Conservation (phyloP, 1,284 basidiomycete genomes). For the Ustilago curta region DNA sequence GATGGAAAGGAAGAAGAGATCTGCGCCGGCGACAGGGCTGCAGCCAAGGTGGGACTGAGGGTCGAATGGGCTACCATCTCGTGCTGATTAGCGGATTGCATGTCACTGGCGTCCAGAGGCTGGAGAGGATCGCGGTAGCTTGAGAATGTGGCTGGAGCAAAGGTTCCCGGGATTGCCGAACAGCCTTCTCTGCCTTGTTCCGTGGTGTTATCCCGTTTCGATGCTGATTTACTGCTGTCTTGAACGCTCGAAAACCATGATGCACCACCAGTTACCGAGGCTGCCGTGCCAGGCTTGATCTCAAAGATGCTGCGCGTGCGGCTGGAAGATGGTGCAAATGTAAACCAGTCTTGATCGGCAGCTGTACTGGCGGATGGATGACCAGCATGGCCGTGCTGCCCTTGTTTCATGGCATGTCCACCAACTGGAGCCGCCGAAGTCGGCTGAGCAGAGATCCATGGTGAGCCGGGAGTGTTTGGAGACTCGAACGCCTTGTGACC, state of each 20-base stretch:
- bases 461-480: constrained; percentile 18
- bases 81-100: not conserved
- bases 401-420: not conserved
- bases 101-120: not conserved
- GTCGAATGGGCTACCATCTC: not conserved
- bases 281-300: not conserved
- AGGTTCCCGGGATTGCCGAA: not conserved
- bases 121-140: not conserved
- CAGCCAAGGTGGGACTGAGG: constrained; percentile 8
- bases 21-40: constrained; percentile 6
- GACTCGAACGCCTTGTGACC: constrained; percentile 25
- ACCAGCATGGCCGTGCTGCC: not conserved
- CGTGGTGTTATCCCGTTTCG: not conserved
- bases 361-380: not conserved
- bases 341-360: not conserved
- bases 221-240: not conserved
- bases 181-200: not conserved
- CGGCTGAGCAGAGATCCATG: not conserved
- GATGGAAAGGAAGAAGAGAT: constrained; percentile 1
- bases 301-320: not conserved
- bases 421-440: not conserved
- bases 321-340: not conserved
- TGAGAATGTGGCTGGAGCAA: not conserved
- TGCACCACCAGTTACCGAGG: not conserved
- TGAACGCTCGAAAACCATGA: not conserved